These are phyloP conservation scores for Eudorina sp. DNA, from an alignment of 139 green algal genomes.

Conservation along the genomic window DNA sequence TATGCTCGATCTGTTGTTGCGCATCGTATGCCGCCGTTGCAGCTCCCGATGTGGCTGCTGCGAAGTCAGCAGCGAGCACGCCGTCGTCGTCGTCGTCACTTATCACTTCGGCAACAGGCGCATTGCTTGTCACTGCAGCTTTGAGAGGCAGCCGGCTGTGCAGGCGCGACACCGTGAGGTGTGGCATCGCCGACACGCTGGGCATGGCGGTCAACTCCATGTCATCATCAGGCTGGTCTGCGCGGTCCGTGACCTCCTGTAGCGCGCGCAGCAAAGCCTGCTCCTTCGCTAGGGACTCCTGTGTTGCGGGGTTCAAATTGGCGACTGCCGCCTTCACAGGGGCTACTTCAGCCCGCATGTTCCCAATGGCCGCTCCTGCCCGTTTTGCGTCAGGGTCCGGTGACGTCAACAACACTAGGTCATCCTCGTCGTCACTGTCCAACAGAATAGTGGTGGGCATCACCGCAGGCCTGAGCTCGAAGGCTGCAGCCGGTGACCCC, in stretches of 20 bases:
- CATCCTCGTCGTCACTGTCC: conserved; percentile 20
- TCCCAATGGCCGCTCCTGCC: no score
- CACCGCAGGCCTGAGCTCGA: background rate
- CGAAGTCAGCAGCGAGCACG: background rate
- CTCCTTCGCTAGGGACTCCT: background rate
- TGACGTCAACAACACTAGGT: conserved; percentile 9
- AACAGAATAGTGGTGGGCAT: background rate
- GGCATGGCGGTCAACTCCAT: no score
- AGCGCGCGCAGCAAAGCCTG: conserved; percentile 9
- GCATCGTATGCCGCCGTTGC: no score
- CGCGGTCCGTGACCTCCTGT: background rate
- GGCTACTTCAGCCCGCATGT: no score
- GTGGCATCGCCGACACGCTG: background rate
- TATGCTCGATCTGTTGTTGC: no score
- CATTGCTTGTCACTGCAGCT: background rate
- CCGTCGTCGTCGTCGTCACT: background rate
- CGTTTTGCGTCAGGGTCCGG: no score
- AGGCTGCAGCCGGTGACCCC: background rate
- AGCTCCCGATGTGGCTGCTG: no score
- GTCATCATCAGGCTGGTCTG: background rate
- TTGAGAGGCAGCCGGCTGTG: background rate
- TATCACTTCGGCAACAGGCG: background rate
- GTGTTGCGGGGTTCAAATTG: background rate
- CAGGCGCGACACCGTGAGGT: background rate
- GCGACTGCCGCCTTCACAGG: background rate